Evolutionary conservation across 164 flowering plant species (phyloP).

Genomic region (Stephania japonica): DNA sequence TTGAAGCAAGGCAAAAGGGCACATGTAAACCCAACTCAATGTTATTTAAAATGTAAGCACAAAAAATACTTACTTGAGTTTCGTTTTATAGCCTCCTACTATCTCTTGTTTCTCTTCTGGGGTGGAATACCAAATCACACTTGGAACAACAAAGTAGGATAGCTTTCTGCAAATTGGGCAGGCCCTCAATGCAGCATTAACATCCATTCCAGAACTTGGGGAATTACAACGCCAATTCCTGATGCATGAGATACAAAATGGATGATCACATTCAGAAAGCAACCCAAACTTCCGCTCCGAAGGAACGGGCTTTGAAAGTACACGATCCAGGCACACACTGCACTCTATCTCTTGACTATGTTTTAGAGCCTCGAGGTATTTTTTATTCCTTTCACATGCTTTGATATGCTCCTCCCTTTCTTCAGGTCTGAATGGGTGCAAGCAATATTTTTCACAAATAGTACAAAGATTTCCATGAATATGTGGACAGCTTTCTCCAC

Average conservation of each 20-base stretch:
- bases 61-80: constrained; percentile 59
- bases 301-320: constrained; percentile 69
- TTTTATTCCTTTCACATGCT: constrained; percentile 63
- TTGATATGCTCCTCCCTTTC: constrained; percentile 77
- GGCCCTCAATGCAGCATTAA: constrained; percentile 73
- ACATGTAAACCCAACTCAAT: not conserved
- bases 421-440: constrained; percentile 79
- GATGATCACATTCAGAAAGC: constrained; percentile 94
- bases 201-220: constrained; percentile 83
- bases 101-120: constrained; percentile 85
- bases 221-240: constrained; percentile 91
- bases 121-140: constrained; percentile 82
- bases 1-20: not conserved
- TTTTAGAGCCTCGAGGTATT: constrained; percentile 64
- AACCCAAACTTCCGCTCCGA: constrained; percentile 94
- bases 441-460: constrained; percentile 68
- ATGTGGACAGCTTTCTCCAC: constrained; percentile 79
- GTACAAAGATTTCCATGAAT: constrained; percentile 86
- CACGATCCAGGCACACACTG: constrained; percentile 89
- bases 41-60: constrained; percentile 1
- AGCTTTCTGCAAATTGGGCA: constrained; percentile 96
- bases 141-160: constrained; percentile 94
- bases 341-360: constrained; percentile 94
- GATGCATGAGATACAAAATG: constrained; percentile 91
- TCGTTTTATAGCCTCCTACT: constrained; percentile 68